Conservation (phyloP, 495 filamentous ascomycete genomes). For the Usnea hakonensis region DNA sequence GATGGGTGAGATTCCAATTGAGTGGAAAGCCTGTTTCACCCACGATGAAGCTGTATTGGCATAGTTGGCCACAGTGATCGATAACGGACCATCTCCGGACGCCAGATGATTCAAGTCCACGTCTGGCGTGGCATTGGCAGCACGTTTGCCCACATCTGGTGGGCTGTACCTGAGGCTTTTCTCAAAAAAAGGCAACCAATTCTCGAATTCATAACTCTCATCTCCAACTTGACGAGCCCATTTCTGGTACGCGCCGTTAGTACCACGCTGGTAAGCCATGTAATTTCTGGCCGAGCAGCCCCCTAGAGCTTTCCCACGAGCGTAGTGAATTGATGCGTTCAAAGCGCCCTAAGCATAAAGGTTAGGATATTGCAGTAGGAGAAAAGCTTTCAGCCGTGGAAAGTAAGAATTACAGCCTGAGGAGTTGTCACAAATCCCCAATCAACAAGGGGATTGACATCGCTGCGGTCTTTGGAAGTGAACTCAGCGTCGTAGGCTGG, state of each 20-base stretch:
- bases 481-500: conserved; percentile 26
- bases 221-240: conserved; percentile 55
- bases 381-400: conserved; percentile 22
- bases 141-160: conserved; percentile 33
- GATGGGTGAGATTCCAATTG: conserved; percentile 29
- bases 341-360: conserved; percentile 21
- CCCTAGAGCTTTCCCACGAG: conserved; percentile 23
- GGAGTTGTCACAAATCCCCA: conserved; percentile 40
- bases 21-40: conserved; percentile 24
- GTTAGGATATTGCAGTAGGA: no score
- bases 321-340: conserved; percentile 32
- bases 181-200: conserved; percentile 48
- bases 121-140: conserved; percentile 37
- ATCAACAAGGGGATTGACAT: conserved; percentile 34
- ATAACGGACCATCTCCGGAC: conserved; percentile 33
- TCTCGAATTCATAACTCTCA: conserved; percentile 44
- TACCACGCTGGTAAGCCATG: conserved; percentile 30
- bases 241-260: conserved; percentile 36
- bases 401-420: conserved; percentile 31
- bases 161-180: conserved; percentile 45
- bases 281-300: conserved; percentile 23
- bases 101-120: conserved; percentile 37
- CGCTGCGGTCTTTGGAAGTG: conserved; percentile 13
- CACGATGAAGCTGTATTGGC: conserved; percentile 38
- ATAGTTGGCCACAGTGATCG: conserved; percentile 35